phyloP scores from a whole-genome alignment of 2,329 filamentous ascomycete genomes.

The Claviceps capensis region DNA sequence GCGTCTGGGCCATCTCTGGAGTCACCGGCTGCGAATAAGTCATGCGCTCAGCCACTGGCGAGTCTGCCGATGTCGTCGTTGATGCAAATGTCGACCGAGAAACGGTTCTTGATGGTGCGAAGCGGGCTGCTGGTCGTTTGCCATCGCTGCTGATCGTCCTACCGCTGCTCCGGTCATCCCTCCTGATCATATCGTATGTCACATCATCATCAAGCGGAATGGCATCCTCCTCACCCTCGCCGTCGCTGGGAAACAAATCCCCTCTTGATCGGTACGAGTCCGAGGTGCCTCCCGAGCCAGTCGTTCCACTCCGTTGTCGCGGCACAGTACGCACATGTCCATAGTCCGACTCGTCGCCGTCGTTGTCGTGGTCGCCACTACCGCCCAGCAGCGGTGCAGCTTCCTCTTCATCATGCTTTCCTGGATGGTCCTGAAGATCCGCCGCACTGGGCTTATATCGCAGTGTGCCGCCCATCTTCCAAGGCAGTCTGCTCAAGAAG shows the following conservation, averaged over 20 bases:
- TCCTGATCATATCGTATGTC: constrained; percentile 64
- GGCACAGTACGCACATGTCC: constrained; percentile 16
- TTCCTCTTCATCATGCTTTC: constrained; percentile 39
- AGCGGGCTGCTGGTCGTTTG: constrained; percentile 30
- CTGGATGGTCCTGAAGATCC: constrained; percentile 77
- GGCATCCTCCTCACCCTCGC: constrained; percentile 77
- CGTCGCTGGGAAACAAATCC: constrained; percentile 81
- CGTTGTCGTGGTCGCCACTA: constrained; percentile 13
- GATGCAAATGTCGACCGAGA: constrained; percentile 47
- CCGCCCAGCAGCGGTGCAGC: constrained; percentile 51
- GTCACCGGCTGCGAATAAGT: constrained; percentile 18
- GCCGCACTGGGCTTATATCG: constrained; percentile 85
- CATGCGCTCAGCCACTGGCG: constrained; percentile 13
- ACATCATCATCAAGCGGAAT: constrained; percentile 90
- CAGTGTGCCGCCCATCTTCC: constrained; percentile 68
- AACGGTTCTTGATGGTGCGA: constrained; percentile 33
- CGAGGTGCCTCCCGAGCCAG: constrained; percentile 65
- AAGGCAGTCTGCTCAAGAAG: constrained; percentile 72
- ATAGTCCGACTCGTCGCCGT: constrained; percentile 17
- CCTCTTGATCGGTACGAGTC: constrained; percentile 80
- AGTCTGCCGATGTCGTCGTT: constrained; percentile 20
- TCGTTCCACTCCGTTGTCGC: constrained; percentile 59
- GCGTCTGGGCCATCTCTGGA: constrained; percentile 24
- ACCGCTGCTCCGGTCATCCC: constrained; percentile 58
- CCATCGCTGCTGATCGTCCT: constrained; percentile 44